These are phyloP conservation scores for Rubia balearica DNA, from an alignment of 305 asterid genomes.

Conservation along the genomic window DNA sequence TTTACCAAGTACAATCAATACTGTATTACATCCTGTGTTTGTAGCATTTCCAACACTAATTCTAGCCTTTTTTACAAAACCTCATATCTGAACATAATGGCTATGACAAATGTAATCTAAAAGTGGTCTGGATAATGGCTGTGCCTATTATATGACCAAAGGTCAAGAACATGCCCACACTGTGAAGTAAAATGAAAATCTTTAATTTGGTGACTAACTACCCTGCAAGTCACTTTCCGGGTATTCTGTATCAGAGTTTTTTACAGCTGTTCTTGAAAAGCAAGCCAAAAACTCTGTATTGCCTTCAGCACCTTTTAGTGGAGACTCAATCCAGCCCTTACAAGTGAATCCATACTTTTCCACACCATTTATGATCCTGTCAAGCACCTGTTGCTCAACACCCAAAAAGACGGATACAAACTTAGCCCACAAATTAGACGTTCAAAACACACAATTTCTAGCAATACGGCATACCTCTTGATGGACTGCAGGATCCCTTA, in stretches of 20 bases:
- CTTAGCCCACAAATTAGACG: background rate
- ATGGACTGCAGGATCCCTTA: constrained; percentile 76
- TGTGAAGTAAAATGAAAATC: background rate
- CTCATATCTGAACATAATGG: background rate
- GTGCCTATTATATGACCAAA: background rate
- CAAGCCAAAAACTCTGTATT: constrained; percentile 81
- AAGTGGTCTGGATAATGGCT: no score
- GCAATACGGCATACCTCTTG: constrained; percentile 48
- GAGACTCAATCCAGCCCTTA: constrained; percentile 86
- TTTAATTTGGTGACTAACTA: background rate
- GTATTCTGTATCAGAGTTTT: constrained; percentile 18
- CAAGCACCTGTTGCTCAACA: constrained; percentile 45
- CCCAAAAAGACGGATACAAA: background rate
- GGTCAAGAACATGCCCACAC: background rate
- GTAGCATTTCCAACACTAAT: no score
- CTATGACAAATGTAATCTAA: background rate
- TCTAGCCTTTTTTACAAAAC: no score
- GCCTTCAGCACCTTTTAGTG: constrained; percentile 88
- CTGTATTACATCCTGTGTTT: no score
- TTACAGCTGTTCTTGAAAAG: constrained; percentile 36
- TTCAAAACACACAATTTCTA: constrained; percentile 5
- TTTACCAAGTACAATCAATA: no score
- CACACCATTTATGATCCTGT: constrained; percentile 68
- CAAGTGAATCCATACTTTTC: constrained; percentile 61
- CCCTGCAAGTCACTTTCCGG: background rate